Evolutionary conservation across 495 filamentous ascomycete species (phyloP).

Genomic region (Neurospora sp.): DNA sequence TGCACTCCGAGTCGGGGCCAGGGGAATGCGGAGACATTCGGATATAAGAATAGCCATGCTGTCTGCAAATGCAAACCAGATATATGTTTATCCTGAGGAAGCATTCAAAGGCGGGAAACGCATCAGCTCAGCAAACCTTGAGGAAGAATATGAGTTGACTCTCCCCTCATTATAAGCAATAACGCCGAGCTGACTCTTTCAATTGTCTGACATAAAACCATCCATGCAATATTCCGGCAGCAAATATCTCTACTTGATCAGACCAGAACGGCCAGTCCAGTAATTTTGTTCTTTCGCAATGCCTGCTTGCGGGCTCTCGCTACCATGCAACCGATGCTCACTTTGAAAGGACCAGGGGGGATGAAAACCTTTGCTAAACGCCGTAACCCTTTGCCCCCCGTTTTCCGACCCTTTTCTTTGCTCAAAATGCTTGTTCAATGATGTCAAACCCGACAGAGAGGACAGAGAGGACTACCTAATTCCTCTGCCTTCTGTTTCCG

Average conservation of each 20-base stretch:
- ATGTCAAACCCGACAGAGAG: slow-evolving; percentile 19
- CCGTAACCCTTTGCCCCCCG: not conserved
- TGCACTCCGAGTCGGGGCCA: not conserved
- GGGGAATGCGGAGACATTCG: not conserved
- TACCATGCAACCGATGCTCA: not conserved
- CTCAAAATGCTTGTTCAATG: slow-evolving; percentile 19
- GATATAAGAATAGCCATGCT: not conserved
- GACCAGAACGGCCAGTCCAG: not conserved
- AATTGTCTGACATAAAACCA: not conserved
- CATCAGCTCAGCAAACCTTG: not conserved
- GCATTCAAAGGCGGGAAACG: not conserved
- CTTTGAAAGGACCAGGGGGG: not conserved
- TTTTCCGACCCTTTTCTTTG: slow-evolving; percentile 1
- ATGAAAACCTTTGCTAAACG: not conserved
- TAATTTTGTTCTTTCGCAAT: not conserved
- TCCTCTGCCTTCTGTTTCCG: slow-evolving; percentile 27
- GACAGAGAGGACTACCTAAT: slow-evolving; percentile 38
- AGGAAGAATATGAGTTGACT: not conserved
- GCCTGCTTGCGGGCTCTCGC: not conserved
- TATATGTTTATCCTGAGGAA: not conserved
- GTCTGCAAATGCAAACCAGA: not conserved
- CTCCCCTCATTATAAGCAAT: not conserved
- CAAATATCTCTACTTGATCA: not conserved
- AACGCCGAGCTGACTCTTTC: not conserved
- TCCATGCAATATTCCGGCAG: not conserved